Percentiles rank a stretch among this genome's conserved stretches.
Conservation (phyloP, 768 basidiomycete genomes). For the Lactarius pseudohatsudake region DNA sequence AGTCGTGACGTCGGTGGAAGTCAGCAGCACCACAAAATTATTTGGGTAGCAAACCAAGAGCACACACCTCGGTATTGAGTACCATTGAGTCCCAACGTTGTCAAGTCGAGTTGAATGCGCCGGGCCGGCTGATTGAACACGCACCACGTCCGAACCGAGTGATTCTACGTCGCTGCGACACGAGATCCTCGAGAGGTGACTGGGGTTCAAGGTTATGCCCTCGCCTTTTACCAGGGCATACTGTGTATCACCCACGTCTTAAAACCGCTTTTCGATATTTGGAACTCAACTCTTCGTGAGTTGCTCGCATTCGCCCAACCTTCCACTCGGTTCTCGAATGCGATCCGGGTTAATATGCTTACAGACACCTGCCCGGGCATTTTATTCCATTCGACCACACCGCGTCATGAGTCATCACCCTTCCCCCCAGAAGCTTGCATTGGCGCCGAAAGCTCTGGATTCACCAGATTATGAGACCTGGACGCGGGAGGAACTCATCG, state of each 20-base stretch:
- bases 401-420: neutral
- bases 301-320: neutral
- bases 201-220: conserved; percentile 46
- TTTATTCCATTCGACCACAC: conserved; percentile 14
- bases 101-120: too few species aligned
- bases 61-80: too few species aligned
- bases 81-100: too few species aligned
- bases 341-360: conserved; percentile 11
- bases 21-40: too few species aligned
- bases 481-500: conserved; percentile 70
- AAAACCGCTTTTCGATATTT: conserved; percentile 27
- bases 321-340: conserved; percentile 6
- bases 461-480: conserved; percentile 48
- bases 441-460: neutral
- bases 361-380: neutral
- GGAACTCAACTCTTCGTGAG: conserved; percentile 28
- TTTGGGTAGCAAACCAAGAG: too few species aligned
- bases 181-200: conserved; percentile 7
- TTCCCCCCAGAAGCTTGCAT: neutral
- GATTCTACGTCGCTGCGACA: too few species aligned
- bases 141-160: too few species aligned
- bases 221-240: conserved; percentile 71
- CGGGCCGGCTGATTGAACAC: too few species aligned
- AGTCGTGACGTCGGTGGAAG: too few species aligned
- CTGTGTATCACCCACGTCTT: conserved; percentile 44